A percentile compares a stretch with the other conserved stretches of the same genome.
Evolutionary conservation across 257 asterid genomes (phyloP).

Genomic region (Solanum chmielewskii): DNA sequence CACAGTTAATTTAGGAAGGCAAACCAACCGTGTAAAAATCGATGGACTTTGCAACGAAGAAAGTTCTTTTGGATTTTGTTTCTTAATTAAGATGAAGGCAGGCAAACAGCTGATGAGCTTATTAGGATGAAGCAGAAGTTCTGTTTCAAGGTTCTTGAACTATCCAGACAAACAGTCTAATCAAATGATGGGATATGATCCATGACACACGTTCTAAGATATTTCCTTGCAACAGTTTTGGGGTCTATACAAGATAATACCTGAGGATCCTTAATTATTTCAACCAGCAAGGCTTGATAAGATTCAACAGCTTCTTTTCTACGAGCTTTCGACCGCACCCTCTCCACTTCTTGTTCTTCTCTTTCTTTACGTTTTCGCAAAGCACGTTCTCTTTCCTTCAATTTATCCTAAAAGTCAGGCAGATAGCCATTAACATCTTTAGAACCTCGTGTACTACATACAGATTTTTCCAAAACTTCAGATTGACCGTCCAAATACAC

Average conservation of each 20-base stretch:
- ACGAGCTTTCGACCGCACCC: slow-evolving; percentile 87
- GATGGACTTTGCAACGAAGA: not conserved
- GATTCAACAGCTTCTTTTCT: slow-evolving; percentile 92
- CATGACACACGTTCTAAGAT: not conserved
- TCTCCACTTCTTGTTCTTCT: slow-evolving; percentile 98
- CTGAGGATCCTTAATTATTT: slow-evolving; percentile 93
- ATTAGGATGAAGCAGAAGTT: not conserved
- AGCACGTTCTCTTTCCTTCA: slow-evolving; percentile 88
- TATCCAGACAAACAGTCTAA: not conserved
- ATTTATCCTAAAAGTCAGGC: slow-evolving; percentile 43
- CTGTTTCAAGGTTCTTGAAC: not conserved
- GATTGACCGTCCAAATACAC: not conserved
- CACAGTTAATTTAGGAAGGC: not conserved
- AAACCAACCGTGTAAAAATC: not conserved
- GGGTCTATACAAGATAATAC: slow-evolving; percentile 20
- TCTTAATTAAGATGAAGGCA: not conserved
- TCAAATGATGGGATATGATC: not conserved
- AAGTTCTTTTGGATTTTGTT: not conserved
- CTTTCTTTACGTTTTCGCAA: slow-evolving; percentile 90
- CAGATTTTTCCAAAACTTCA: not conserved
- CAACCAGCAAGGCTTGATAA: slow-evolving; percentile 87
- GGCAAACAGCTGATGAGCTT: not conserved
- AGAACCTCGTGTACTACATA: not conserved
- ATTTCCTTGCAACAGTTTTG: not conserved
- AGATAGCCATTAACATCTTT: not conserved